phyloP scores from a whole-genome alignment of 768 basidiomycete species.

The Saitozyma sp. region DNA sequence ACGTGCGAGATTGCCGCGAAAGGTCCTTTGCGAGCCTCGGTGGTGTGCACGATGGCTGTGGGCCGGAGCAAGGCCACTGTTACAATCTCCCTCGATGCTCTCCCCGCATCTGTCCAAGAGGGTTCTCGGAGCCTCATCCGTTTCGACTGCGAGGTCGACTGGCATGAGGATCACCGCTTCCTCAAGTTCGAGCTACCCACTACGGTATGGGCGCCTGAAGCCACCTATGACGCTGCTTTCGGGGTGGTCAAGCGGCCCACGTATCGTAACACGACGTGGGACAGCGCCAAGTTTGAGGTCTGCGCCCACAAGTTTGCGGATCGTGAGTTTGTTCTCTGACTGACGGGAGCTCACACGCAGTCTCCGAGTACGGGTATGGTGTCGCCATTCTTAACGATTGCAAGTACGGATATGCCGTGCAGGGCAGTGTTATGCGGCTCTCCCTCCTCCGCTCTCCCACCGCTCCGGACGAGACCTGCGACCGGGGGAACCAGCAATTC shows the following conservation, averaged over 20 bases:
- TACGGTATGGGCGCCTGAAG: constrained; percentile 74
- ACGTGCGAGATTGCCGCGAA: constrained; percentile 66
- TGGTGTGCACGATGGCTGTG: constrained; percentile 58
- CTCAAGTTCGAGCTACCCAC: constrained; percentile 91
- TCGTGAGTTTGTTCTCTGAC: constrained; percentile 1
- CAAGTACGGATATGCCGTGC: constrained; percentile 83
- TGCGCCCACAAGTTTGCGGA: constrained; percentile 76
- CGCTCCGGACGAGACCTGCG: constrained; percentile 54
- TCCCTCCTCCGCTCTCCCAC: constrained; percentile 86
- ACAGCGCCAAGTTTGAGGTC: constrained; percentile 74
- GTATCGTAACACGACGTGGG: constrained; percentile 87
- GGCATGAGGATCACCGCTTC: constrained; percentile 85
- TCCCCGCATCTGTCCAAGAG: constrained; percentile 59
- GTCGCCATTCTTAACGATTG: constrained; percentile 91
- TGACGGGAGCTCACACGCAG: not conserved
- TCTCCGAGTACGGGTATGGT: constrained; percentile 79
- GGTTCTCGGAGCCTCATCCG: constrained; percentile 71
- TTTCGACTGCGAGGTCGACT: constrained; percentile 64
- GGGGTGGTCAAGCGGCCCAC: constrained; percentile 85
- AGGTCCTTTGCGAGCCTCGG: constrained; percentile 44
- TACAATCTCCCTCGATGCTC: constrained; percentile 80
- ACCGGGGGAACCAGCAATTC: constrained; percentile 63
- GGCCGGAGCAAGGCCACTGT: constrained; percentile 68
- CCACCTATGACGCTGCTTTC: constrained; percentile 91
- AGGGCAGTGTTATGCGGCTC: constrained; percentile 76